phyloP scores from a whole-genome alignment of 148 eudicot species.

The Rhododendron henanense region DNA sequence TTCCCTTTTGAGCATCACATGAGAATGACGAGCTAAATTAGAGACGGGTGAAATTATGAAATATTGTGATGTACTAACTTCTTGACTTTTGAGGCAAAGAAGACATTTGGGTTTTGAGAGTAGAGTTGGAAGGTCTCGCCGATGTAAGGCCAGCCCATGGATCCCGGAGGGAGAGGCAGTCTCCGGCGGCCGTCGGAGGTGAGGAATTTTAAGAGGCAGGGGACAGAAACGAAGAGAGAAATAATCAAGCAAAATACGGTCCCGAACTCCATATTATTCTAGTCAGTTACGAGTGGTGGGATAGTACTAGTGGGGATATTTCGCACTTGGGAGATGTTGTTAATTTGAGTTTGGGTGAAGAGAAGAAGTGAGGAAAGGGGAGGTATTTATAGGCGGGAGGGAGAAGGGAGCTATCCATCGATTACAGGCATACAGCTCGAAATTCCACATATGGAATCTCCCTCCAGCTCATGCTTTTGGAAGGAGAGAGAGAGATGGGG shows the following conservation, averaged over 20 bases:
- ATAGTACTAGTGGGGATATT: conserved; percentile 15
- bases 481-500: neutral
- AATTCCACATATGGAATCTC: conserved; percentile 58
- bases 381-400: conserved; percentile 30
- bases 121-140: conserved; percentile 95
- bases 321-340: neutral
- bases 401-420: conserved; percentile 19
- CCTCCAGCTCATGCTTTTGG: conserved; percentile 55
- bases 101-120: conserved; percentile 83
- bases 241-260: conserved; percentile 8
- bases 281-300: neutral
- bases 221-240: conserved; percentile 2
- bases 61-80: conserved; percentile 41
- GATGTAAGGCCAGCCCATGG: conserved; percentile 90
- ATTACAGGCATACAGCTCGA: conserved; percentile 47
- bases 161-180: conserved; percentile 78
- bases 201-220: conserved; percentile 12
- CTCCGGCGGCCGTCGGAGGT: conserved; percentile 20
- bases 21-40: neutral
- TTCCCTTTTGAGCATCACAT: neutral
- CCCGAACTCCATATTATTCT: conserved; percentile 27
- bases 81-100: conserved; percentile 77
- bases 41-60: conserved; percentile 10
- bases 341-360: conserved; percentile 6
- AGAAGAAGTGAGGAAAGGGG: conserved; percentile 6